Evolutionary conservation across 2,329 filamentous ascomycete genomes (phyloP), one percentile per base, ranked within the genome.

Genomic region (Harringtonia lauricola): DNA sequence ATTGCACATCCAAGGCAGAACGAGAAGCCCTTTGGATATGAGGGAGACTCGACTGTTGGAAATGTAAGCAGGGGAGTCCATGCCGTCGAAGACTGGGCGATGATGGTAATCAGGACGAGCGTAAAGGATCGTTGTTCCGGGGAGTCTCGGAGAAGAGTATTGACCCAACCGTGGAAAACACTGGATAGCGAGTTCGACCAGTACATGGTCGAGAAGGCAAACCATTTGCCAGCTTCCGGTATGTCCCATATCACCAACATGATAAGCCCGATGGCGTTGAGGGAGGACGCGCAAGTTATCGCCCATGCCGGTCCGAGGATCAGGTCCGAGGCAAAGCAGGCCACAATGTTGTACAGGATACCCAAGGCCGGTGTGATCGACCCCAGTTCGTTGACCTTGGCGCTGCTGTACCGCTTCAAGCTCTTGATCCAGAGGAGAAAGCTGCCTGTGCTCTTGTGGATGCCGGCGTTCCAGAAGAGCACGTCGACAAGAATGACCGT

Each of bases 391-490:
- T 48, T 48, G n/a, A 48, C 36, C 7, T 34, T 9, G 5, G 46
- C 19, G 8, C n/a, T 24, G 10, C 14, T 24, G 19, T 42, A 48
- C 15, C 46, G 42, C 5, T 41, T 21, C 14, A 78, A 52, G 44
- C 67, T 72, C 56, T 78, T 78, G 38, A 79, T 59, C 74, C 74
- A 79, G 0, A 80, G 61, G 3, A 77, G 54, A 46, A 71, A 79
- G 0, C 64, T 67, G 2, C 71, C 74, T 1, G 65, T 60, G 8
- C 55, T 63, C 1, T 64, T 66, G 38, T 72, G 57, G 30, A 58
- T 67, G n/a, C 64, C 57, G 6, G 65, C 63, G 44, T 77, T 76
- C 70, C 71, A 79, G 57, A 79, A 79, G 21, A 79, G 61, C 5
- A 74, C 62, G 36, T 74, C 68, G 26, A 73, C 59, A 1, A 69